These are phyloP conservation scores for Toxicodendron radicans DNA, from an alignment of 345 rosid species.

Conservation along the genomic window DNA sequence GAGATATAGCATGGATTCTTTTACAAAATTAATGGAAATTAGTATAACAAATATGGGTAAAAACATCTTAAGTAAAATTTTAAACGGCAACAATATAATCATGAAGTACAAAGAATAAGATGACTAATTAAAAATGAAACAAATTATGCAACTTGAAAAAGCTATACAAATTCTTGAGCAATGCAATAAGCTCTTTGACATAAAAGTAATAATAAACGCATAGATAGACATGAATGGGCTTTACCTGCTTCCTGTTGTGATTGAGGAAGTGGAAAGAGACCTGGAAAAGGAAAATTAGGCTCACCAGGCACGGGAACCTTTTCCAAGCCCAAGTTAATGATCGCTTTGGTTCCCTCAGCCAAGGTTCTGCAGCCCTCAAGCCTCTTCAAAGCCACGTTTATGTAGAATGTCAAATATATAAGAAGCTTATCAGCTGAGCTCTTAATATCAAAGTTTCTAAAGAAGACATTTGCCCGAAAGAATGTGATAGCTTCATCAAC, in stretches of 20 bases:
- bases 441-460: conserved; percentile 89
- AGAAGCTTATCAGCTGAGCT: conserved; percentile 94
- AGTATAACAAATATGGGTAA: too few relatives aligned
- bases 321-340: conserved; percentile 91
- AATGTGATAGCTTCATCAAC: conserved; percentile 94
- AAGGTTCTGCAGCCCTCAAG: conserved; percentile 93
- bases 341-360: conserved; percentile 96
- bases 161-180: conserved; percentile 6
- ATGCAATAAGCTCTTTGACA: not conserved
- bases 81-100: not conserved
- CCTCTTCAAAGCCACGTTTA: conserved; percentile 86
- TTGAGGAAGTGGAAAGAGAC: conserved; percentile 71
- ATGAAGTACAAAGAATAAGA: not conserved
- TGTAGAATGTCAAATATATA: conserved; percentile 87
- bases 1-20: not conserved
- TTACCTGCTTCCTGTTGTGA: conserved; percentile 81
- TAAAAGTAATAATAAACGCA: not conserved
- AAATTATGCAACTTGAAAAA: not conserved
- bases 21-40: not conserved
- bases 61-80: not conserved
- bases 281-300: conserved; percentile 84
- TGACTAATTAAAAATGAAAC: not conserved
- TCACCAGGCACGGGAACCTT: conserved; percentile 94
- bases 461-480: conserved; percentile 93
- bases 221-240: not conserved